Evolutionary conservation across 1,284 basidiomycete species (phyloP).

Genomic region (Malassezia psittaci): DNA sequence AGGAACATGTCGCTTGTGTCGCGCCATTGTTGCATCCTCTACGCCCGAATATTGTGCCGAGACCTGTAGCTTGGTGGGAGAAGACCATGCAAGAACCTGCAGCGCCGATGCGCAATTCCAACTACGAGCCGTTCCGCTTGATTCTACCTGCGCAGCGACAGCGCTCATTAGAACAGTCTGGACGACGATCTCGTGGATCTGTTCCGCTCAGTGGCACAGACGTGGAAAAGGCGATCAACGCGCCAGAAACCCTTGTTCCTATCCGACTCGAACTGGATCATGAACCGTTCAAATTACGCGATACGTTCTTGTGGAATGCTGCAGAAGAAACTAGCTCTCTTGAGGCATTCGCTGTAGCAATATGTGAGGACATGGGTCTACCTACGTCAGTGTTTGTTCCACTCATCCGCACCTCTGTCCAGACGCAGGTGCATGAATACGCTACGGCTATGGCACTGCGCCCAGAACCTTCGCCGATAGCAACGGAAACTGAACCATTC

Average conservation of each 20-base stretch:
- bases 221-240: conserved; percentile 55
- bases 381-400: conserved; percentile 59
- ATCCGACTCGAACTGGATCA: conserved; percentile 91
- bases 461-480: not conserved
- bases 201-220: conserved; percentile 45
- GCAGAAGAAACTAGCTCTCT: conserved; percentile 77
- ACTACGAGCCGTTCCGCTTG: conserved; percentile 22
- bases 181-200: conserved; percentile 26
- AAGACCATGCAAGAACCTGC: conserved; percentile 23
- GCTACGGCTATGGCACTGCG: conserved; percentile 33
- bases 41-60: conserved; percentile 19
- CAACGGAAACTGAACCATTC: not conserved
- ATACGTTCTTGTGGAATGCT: conserved; percentile 95
- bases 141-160: conserved; percentile 35
- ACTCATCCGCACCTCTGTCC: conserved; percentile 70
- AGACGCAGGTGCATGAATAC: conserved; percentile 74
- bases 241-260: conserved; percentile 72
- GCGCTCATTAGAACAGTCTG: conserved; percentile 55
- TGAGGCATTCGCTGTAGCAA: conserved; percentile 73
- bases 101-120: conserved; percentile 18
- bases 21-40: conserved; percentile 24
- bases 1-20: conserved; percentile 26
- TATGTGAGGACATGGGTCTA: conserved; percentile 84
- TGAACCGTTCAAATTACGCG: conserved; percentile 75
- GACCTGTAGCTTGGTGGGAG: conserved; percentile 40